Conservation (phyloP, 306 rosid species). For the Cicer pinnatifidum region DNA sequence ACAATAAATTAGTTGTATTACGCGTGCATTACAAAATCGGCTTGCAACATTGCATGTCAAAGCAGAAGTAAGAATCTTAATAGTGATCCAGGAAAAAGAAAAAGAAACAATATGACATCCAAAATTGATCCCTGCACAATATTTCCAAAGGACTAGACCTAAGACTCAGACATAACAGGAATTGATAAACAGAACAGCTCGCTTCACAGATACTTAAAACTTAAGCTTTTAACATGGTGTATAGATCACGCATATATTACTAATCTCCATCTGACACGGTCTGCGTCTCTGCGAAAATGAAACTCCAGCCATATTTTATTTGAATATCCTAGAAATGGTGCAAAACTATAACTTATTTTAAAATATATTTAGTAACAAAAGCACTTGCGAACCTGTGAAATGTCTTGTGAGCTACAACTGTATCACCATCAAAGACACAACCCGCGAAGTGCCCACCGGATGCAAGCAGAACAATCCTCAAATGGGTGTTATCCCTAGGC, state of each 20-base stretch:
- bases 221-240: slow-evolving; percentile 4
- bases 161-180: background rate
- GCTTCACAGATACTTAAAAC: background rate
- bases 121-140: slow-evolving; percentile 11
- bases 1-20: background rate
- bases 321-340: background rate
- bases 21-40: background rate
- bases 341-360: background rate
- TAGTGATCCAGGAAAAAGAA: background rate
- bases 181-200: background rate
- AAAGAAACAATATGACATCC: background rate
- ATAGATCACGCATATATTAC: slow-evolving; percentile 5
- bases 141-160: slow-evolving; percentile 17
- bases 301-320: slow-evolving; percentile 6
- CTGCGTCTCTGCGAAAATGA: slow-evolving; percentile 14
- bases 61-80: slow-evolving; percentile 16
- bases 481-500: slow-evolving; percentile 65
- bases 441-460: slow-evolving; percentile 97
- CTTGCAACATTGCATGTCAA: slow-evolving; percentile 35
- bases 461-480: slow-evolving; percentile 83
- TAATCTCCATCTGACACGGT: slow-evolving; percentile 3
- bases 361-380: background rate
- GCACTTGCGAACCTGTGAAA: slow-evolving; percentile 78
- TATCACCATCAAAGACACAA: slow-evolving; percentile 85
- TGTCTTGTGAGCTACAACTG: slow-evolving; percentile 86